phyloP scores from a whole-genome alignment of 2,329 filamentous ascomycete species.

The Alternaria infectoria region DNA sequence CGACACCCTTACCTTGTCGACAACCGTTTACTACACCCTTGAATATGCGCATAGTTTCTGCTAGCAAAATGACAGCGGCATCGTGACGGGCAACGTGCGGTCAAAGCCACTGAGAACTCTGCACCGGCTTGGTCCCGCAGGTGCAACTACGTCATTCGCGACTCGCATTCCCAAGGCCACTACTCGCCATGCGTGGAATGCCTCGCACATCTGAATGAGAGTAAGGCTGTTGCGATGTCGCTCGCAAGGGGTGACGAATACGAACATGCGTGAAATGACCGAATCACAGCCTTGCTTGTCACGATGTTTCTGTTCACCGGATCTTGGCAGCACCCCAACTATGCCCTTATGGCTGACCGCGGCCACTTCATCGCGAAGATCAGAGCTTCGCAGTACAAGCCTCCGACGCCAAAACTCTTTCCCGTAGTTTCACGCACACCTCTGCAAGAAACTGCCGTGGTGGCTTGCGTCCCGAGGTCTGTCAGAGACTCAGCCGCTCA shows the following conservation, averaged over 20 bases:
- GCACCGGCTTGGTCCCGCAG: background rate
- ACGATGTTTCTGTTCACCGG: constrained; percentile 16
- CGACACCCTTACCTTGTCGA: constrained; percentile 14
- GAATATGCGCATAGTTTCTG: background rate
- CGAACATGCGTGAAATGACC: background rate
- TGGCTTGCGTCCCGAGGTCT: background rate
- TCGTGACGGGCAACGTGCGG: constrained; percentile 9
- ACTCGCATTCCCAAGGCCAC: background rate
- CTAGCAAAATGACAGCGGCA: background rate
- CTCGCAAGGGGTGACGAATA: background rate
- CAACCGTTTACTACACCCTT: background rate
- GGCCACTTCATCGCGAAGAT: background rate
- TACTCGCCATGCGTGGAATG: background rate
- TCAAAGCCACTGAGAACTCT: background rate
- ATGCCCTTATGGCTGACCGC: constrained; percentile 6
- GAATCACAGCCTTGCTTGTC: background rate
- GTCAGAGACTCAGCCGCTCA: background rate
- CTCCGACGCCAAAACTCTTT: background rate
- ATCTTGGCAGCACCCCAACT: constrained; percentile 10
- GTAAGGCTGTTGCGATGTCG: background rate
- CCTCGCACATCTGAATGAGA: background rate
- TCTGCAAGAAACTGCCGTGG: background rate
- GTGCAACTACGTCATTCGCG: constrained; percentile 4
- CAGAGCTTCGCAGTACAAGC: background rate
- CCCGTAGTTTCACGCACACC: background rate